Conservation (phyloP, 768 basidiomycete genomes). For the Exsudoporus frostii region DNA sequence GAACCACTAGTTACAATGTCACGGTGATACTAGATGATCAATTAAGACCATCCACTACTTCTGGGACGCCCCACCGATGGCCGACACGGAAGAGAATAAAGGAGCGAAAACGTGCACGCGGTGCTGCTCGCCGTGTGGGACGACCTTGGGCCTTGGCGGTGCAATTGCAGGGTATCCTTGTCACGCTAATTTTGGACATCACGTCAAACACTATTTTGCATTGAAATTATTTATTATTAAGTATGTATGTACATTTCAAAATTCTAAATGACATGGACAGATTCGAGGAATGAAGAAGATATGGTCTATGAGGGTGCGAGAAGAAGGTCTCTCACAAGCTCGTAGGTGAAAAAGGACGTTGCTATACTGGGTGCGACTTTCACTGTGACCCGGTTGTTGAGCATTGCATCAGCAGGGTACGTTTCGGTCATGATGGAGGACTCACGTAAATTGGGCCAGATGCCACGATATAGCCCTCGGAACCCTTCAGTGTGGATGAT, state of each 20-base stretch:
- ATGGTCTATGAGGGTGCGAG: slow-evolving; percentile 25
- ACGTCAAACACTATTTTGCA: slow-evolving; percentile 8
- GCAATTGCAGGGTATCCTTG: neutral
- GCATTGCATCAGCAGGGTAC: slow-evolving; percentile 2
- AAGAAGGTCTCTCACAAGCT: slow-evolving; percentile 56
- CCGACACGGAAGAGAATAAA: slow-evolving; percentile 8
- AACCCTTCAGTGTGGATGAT: slow-evolving; percentile 76
- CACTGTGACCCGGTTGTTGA: slow-evolving; percentile 43
- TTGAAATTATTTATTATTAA: slow-evolving; percentile 5
- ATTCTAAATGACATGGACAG: too few relatives aligned
- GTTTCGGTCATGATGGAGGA: slow-evolving; percentile 10
- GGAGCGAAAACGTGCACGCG: slow-evolving; percentile 15
- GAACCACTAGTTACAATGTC: neutral
- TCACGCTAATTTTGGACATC: slow-evolving; percentile 7
- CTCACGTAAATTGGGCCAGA: slow-evolving; percentile 88
- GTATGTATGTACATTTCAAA: neutral
- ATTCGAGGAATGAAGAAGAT: neutral
- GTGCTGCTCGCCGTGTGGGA: slow-evolving; percentile 18
- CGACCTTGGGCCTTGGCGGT: slow-evolving; percentile 3
- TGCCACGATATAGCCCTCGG: slow-evolving; percentile 73
- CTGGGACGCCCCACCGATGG: slow-evolving; percentile 4
- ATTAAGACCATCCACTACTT: slow-evolving; percentile 25
- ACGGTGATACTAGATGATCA: slow-evolving; percentile 18
- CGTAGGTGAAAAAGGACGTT: slow-evolving; percentile 82
- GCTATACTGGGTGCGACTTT: slow-evolving; percentile 92